Percentiles rank a stretch among this genome's conserved stretches.
Evolutionary conservation across 441 rosid species (phyloP).

Genomic region (Dalechampia spathulata): DNA sequence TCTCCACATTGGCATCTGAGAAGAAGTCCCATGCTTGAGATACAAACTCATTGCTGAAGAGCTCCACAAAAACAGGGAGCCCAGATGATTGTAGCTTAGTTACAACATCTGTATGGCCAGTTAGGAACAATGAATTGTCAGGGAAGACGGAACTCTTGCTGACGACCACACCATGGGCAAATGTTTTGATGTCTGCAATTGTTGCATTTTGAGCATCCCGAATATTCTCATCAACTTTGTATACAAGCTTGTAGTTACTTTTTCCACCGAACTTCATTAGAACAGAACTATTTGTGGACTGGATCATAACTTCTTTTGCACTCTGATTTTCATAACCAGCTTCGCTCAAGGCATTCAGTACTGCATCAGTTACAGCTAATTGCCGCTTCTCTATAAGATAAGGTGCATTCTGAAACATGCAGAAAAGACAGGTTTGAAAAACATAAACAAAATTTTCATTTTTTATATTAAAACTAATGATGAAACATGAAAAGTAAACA

Average conservation of each 20-base stretch:
- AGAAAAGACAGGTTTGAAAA: not conserved
- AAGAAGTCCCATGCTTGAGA: slow-evolving; percentile 82
- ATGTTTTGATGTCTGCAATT: slow-evolving; percentile 42
- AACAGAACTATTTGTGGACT: slow-evolving; percentile 62
- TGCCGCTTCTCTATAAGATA: slow-evolving; percentile 52
- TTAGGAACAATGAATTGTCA: slow-evolving; percentile 18
- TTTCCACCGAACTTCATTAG: slow-evolving; percentile 44
- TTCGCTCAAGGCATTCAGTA: slow-evolving; percentile 36
- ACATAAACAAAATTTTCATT: not conserved
- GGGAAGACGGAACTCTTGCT: slow-evolving; percentile 45
- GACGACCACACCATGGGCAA: slow-evolving; percentile 60
- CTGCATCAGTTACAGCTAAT: slow-evolving; percentile 32
- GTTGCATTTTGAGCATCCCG: slow-evolving; percentile 36
- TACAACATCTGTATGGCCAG: slow-evolving; percentile 33
- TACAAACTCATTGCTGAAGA: slow-evolving; percentile 63
- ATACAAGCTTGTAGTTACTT: slow-evolving; percentile 42
- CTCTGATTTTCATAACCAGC: slow-evolving; percentile 44
- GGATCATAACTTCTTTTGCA: slow-evolving; percentile 53
- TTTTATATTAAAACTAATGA: not conserved
- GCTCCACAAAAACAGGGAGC: slow-evolving; percentile 52
- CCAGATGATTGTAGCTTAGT: slow-evolving; percentile 29
- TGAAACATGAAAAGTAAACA: not conserved
- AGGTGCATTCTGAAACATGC: slow-evolving; percentile 45
- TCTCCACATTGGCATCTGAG: slow-evolving; percentile 58
- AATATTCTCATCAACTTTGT: slow-evolving; percentile 50